Percentiles rank a stretch among this genome's conserved stretches.
phyloP scores from a whole-genome alignment of 176 grass and related monocot genomes.

The Pharus latifolius region DNA sequence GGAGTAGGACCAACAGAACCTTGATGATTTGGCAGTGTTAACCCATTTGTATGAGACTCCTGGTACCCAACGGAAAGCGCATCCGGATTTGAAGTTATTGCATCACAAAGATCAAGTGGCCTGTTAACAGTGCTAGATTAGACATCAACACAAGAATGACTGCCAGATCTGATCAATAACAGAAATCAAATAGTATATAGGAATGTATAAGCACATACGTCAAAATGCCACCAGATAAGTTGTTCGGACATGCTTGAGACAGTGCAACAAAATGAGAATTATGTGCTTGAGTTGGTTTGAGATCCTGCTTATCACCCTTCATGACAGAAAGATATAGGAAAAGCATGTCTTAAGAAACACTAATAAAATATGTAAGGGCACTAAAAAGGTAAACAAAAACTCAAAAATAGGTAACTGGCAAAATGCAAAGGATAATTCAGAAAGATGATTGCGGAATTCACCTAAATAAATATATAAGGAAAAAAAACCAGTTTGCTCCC shows the following conservation, averaged over 20 bases:
- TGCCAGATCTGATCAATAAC: neutral
- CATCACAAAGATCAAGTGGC: conserved; percentile 95
- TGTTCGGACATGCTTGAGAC: conserved; percentile 70
- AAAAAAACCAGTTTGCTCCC: no score
- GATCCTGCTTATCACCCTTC: conserved; percentile 56
- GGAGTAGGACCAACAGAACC: conserved; percentile 42
- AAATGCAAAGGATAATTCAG: neutral
- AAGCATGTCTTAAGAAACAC: conserved; percentile 17
- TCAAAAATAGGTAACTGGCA: neutral
- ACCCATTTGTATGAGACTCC: conserved; percentile 38
- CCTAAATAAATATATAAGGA: no score
- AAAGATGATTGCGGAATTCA: no score
- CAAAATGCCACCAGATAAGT: conserved; percentile 51
- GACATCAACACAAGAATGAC: neutral
- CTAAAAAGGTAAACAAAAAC: neutral
- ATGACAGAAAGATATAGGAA: conserved; percentile 21
- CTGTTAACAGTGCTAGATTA: conserved; percentile 36
- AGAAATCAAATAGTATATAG: conserved; percentile 10
- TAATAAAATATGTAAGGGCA: neutral
- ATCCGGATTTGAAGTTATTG: conserved; percentile 44
- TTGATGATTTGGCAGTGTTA: conserved; percentile 44
- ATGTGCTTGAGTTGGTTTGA: conserved; percentile 48
- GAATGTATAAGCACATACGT: conserved; percentile 43
- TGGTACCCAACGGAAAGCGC: conserved; percentile 32
- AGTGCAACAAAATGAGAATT: conserved; percentile 67